Conservation (phyloP, 192 early-diverging fungal species). For the Coemansia sp. region DNA sequence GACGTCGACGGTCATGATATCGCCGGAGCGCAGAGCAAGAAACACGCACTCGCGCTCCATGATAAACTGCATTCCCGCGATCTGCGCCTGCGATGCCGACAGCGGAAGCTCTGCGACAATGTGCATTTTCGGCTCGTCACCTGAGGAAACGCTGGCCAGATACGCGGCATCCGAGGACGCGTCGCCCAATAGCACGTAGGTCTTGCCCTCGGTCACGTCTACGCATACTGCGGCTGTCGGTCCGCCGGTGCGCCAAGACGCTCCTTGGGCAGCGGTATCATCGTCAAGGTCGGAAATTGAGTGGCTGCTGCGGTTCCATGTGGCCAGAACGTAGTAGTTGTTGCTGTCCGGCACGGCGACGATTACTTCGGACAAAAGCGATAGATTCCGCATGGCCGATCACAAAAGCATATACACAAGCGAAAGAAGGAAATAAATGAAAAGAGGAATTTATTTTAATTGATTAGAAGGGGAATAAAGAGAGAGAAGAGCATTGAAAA, state of each 20-base stretch:
- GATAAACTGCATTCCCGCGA: constrained; percentile 43
- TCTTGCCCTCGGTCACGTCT: constrained; percentile 9
- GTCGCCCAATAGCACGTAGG: constrained; percentile 15
- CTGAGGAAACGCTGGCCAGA: not conserved
- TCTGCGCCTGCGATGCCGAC: constrained; percentile 6
- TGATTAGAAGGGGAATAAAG: no score
- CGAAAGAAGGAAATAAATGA: not conserved
- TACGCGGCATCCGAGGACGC: constrained; percentile 6
- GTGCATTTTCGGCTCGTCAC: not conserved
- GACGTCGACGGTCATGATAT: constrained; percentile 40
- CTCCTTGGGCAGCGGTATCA: not conserved
- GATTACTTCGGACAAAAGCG: constrained; percentile 18
- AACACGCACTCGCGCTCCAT: constrained; percentile 55
- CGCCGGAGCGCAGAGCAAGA: constrained; percentile 49
- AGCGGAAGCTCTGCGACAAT: constrained; percentile 20
- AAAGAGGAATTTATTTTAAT: constrained; percentile 6
- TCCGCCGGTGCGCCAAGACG: not conserved
- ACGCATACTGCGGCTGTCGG: constrained; percentile 17
- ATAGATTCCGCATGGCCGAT: constrained; percentile 26
- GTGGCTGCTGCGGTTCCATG: not conserved
- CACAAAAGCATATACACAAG: no score
- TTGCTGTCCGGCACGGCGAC: constrained; percentile 15
- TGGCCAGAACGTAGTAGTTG: constrained; percentile 4
- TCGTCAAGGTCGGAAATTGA: no score
- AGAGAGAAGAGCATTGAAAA: not conserved